Evolutionary conservation across 495 filamentous ascomycete species (phyloP), one percentile per base, ranked within the genome.

Genomic region (Neurospora sp.): DNA sequence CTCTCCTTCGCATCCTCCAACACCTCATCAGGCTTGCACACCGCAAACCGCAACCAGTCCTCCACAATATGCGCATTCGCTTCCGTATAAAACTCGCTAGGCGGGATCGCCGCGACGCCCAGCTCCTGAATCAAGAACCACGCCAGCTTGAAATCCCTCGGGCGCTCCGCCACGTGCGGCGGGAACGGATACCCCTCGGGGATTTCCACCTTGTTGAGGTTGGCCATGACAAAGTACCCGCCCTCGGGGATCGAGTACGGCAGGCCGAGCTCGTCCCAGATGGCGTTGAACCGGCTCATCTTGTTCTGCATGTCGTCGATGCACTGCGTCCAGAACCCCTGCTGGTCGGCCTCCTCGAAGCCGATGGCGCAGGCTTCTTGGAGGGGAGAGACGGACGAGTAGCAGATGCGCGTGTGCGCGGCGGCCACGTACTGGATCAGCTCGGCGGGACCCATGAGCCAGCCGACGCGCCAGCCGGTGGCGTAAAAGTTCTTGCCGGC

Each of bases 91-190:
- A 99, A 99, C 82, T 99, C 96, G 0, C 93, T 97, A 0, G 96
- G 96, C 4, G 96, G 96, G 75, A 99, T 99, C 2, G 95, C 93
- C 7, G 96, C 96, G 3, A 99, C 93, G 6, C 96, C 96, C 70
- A 98, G 85, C 85, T 98, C 96, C 81, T 93, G 94, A 80, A 99
- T 99, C 75, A 97, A 82, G 83, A 97, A 98, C 96, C 96, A 99
- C 42, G 89, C 88, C 39, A 99, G 86, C 84, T 96, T 91, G 85
- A 97, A 99, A 83, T 99, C 96, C 41, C 96, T 87, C 40, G 96
- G 92, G 12, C 95, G 88, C 71, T 86, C 89, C 37, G 91, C 91
- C 7, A 99, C 95, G 82, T 97, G 93, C 0, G 92, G 85, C 5
- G 96, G 96, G 86, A 98, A 98, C 0, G 90, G 86, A 81, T 97